Base-by-base conservation (phyloP, 1,284 basidiomycete species). In the Filobasidium uniguttulatum region DNA sequence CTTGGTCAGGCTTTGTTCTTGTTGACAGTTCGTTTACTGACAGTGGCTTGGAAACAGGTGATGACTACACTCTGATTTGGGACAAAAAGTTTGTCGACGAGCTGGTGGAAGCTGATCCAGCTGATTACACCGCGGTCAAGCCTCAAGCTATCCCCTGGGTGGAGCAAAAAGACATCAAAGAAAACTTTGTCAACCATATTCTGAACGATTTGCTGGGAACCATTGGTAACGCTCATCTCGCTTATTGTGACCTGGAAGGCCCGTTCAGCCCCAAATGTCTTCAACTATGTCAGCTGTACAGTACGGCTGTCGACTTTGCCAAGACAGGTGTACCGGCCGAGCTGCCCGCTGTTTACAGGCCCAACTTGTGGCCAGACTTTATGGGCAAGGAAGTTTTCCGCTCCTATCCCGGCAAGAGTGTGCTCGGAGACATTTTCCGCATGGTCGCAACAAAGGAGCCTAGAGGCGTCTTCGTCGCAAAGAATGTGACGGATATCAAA, bases 61-160 rank as follows among this genome's bases (percentile, higher is more conserved):
- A 59, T 43, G 67, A 68, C 46, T 70, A 61, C 48, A 69, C 68
- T 5, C 45, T 71, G 8, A 69, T 69, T 30, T 71, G 68, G 68
- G 67, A 69, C 44, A 58, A 62, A 46, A 58, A 62, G 7, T 65
- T 68, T 38, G 61, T 69, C 2, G 46, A 54, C 17, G 37, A 59
- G 0, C 56, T 67, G 17, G 55, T 49, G 8, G 58, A 59, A 25
- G 55, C 57, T 12, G 43, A 56, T 7, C 58, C 69, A 0, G 67
- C 66, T 62, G 57, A 67, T 54, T 71, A 71, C 54, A 63, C 62
- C 0, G 60, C 67, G 1, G 59, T 61, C 0, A 45, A 50, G 7
- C 67, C 67, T 0, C 49, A 56, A 6, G 52, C 53, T 6, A 66
- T 69, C 15, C 17, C 51, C 5, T 46, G 57, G 22, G 68, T 70